Conservation (phyloP, 73 alveolate genomes). For the Loxodes magnus region DNA sequence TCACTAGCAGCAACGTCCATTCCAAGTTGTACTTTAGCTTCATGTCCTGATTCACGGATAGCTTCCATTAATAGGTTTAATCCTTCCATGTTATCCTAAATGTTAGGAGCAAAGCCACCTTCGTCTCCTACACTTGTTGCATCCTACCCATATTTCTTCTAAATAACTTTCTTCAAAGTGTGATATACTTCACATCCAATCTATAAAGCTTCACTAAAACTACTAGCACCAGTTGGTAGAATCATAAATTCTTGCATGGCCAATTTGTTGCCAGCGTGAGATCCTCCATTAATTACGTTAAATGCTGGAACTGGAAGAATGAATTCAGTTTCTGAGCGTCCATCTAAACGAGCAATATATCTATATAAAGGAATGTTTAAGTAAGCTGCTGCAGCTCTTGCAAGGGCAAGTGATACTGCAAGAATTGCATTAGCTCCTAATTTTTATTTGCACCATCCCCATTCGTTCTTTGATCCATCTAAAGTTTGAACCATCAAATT, state of each 20-base stretch:
- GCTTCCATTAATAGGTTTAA: conserved; percentile 80
- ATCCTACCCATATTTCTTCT: conserved; percentile 85
- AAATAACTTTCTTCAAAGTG: conserved; percentile 66
- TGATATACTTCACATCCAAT: conserved; percentile 76
- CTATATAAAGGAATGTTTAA: conserved; percentile 70
- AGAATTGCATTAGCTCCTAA: conserved; percentile 89
- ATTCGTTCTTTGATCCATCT: conserved; percentile 87
- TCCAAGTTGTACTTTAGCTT: conserved; percentile 86
- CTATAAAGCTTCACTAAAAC: conserved; percentile 75
- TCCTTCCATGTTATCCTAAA: conserved; percentile 83
- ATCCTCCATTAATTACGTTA: conserved; percentile 95
- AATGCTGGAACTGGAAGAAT: conserved; percentile 94
- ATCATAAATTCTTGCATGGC: conserved; percentile 90
- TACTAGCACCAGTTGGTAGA: conserved; percentile 79
- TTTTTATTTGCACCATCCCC: conserved; percentile 90
- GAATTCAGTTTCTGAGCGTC: conserved; percentile 69
- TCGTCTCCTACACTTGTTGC: conserved; percentile 97
- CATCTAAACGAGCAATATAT: conserved; percentile 57
- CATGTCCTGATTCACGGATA: conserved; percentile 83
- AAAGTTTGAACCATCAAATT: conserved; percentile 74
- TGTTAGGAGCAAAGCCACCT: conserved; percentile 95
- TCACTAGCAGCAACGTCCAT: conserved; percentile 97
- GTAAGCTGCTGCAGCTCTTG: conserved; percentile 90
- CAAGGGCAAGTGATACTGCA: conserved; percentile 89
- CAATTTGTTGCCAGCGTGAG: conserved; percentile 87